Conservation (phyloP, 768 basidiomycete genomes). For the Dictyophora rubrovolvata region DNA sequence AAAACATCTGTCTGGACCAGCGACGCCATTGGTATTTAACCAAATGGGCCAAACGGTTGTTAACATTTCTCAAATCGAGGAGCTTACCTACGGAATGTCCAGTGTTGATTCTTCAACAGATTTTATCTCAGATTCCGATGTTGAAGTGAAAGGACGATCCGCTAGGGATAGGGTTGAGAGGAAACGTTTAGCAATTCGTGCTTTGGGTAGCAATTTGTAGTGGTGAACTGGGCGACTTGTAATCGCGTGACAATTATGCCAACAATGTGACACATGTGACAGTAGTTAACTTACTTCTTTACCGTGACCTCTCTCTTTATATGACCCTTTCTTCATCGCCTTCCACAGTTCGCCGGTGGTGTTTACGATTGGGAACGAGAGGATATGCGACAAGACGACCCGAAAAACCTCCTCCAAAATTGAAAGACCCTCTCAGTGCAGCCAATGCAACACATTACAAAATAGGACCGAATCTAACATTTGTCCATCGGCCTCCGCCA, state of each 20-base stretch:
- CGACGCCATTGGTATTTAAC: neutral
- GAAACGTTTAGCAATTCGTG: neutral
- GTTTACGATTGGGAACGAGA: neutral
- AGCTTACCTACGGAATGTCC: neutral
- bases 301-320: neutral
- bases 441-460: slow-evolving; percentile 31
- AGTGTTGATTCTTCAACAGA: neutral
- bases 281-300: neutral
- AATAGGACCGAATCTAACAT: slow-evolving; percentile 40
- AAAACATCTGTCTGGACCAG: neutral
- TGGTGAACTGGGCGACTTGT: neutral
- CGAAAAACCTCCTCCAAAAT: slow-evolving; percentile 38
- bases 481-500: slow-evolving; percentile 80
- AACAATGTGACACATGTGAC: neutral
- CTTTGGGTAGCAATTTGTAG: neutral
- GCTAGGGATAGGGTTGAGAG: neutral
- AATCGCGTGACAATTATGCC: neutral
- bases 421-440: slow-evolving; percentile 47
- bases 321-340: neutral
- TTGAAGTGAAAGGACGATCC: neutral
- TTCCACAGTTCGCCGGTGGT: neutral
- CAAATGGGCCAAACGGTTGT: neutral
- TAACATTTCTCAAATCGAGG: neutral
- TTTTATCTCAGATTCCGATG: neutral
- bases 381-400: slow-evolving; percentile 12